Evolutionary conservation across 305 asterid genomes (phyloP).

Genomic region (Petunia hybrid): DNA sequence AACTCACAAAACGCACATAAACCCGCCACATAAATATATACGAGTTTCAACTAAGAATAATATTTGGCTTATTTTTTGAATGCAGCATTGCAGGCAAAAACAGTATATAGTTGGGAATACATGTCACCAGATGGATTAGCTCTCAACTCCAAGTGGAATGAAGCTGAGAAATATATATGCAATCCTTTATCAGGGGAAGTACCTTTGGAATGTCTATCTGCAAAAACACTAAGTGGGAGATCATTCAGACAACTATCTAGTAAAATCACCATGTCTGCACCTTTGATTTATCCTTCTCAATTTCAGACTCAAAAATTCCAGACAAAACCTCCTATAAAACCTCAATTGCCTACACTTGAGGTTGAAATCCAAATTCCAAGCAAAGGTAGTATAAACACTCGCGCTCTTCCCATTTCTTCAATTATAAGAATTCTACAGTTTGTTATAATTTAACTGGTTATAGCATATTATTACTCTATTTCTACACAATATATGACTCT

Average conservation of each 20-base stretch:
- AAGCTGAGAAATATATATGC: constrained; percentile 92
- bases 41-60: not conserved
- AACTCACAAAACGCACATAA: too few relatives aligned
- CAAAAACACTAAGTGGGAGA: constrained; percentile 71
- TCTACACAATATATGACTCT: too few relatives aligned
- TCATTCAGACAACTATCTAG: constrained; percentile 59
- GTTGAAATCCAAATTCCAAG: constrained; percentile 38
- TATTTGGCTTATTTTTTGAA: not conserved
- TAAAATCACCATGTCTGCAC: constrained; percentile 83
- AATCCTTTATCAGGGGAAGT: constrained; percentile 97
- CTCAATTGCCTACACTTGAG: constrained; percentile 42
- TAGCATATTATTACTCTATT: too few relatives aligned
- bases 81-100: constrained; percentile 86
- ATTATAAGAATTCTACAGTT: not conserved
- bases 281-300: constrained; percentile 63
- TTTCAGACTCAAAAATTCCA: constrained; percentile 39
- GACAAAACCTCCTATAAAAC: constrained; percentile 44
- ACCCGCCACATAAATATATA: not conserved
- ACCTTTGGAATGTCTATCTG: constrained; percentile 87
- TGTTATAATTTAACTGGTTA: not conserved
- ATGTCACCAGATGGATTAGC: constrained; percentile 71
- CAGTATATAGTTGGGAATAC: constrained; percentile 72
- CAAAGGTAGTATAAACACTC: constrained; percentile 58
- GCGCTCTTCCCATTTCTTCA: not conserved
- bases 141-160: constrained; percentile 90